These are phyloP conservation scores for Termitomyces sp. DNA, from an alignment of 1,284 basidiomycete species.

Conservation along the genomic window DNA sequence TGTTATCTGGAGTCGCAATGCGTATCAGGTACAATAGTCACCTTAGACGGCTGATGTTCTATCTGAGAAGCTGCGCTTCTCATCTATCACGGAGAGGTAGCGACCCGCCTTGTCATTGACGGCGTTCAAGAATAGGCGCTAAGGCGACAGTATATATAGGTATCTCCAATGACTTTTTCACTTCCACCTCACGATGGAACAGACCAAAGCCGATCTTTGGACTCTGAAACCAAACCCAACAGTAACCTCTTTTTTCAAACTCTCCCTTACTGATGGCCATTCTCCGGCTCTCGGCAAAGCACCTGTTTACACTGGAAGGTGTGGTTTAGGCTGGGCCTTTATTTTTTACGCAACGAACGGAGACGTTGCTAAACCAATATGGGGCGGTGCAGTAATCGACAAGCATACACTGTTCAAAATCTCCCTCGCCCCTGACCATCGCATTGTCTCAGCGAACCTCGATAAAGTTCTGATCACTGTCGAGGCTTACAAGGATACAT, in stretches of 20 bases:
- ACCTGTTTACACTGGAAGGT: not conserved
- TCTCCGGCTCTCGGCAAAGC: not conserved
- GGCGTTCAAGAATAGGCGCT: not conserved
- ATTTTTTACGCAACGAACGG: not conserved
- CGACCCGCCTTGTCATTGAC: not conserved
- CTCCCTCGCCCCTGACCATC: constrained; percentile 2
- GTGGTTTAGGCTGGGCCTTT: constrained; percentile 11
- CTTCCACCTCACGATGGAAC: constrained; percentile 3
- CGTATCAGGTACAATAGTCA: too few species aligned
- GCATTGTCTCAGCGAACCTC: not conserved
- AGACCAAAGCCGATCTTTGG: constrained; percentile 8
- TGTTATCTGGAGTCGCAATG: too few species aligned
- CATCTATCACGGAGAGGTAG: not conserved
- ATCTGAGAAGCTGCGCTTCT: constrained; percentile 1
- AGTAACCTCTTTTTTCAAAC: constrained; percentile 8
- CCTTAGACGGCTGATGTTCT: not conserved
- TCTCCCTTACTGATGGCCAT: constrained; percentile 1
- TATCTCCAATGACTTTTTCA: not conserved
- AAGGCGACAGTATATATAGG: not conserved
- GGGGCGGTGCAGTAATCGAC: not conserved
- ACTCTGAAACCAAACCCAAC: not conserved
- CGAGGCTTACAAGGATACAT: not conserved
- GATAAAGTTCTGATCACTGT: not conserved
- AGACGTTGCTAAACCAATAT: not conserved
- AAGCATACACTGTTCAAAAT: constrained; percentile 1